These are phyloP conservation scores for Afroboletus lepidellus DNA, from an alignment of 1,284 basidiomycete species.

Conservation along the genomic window DNA sequence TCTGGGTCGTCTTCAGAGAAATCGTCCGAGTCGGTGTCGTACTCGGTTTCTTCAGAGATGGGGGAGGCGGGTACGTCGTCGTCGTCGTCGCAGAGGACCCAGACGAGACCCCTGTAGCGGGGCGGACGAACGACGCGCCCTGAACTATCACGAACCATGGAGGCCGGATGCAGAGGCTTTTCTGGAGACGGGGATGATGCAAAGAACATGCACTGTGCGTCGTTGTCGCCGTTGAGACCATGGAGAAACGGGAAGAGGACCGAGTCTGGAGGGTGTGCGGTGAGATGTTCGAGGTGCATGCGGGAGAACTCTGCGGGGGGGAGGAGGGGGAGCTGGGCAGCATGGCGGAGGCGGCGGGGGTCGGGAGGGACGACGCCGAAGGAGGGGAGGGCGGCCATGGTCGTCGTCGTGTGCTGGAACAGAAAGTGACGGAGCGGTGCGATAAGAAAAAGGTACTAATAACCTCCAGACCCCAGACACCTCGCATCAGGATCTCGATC, in stretches of 20 bases:
- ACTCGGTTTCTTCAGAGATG: slow-evolving; percentile 34
- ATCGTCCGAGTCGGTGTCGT: slow-evolving; percentile 36
- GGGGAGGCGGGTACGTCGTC: slow-evolving; percentile 33
- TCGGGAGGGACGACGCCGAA: slow-evolving; percentile 41
- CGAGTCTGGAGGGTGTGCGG: slow-evolving; percentile 69
- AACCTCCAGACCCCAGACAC: slow-evolving; percentile 20
- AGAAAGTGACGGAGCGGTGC: not conserved
- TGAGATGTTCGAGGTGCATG: slow-evolving; percentile 61
- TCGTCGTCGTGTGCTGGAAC: slow-evolving; percentile 7
- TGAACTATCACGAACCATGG: slow-evolving; percentile 26
- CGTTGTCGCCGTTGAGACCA: slow-evolving; percentile 77
- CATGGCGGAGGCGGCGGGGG: slow-evolving; percentile 22
- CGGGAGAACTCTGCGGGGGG: slow-evolving; percentile 54
- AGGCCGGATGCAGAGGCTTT: slow-evolving; percentile 16
- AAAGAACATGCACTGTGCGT: slow-evolving; percentile 78
- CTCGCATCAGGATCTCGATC: slow-evolving; percentile 24
- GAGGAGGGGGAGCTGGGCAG: slow-evolving; percentile 37
- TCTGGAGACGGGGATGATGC: slow-evolving; percentile 34
- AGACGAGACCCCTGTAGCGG: slow-evolving; percentile 63
- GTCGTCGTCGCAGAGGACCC: slow-evolving; percentile 73
- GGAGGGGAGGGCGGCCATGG: slow-evolving; percentile 12
- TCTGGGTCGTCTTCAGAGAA: slow-evolving; percentile 36
- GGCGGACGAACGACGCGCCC: slow-evolving; percentile 37
- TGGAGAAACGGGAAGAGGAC: slow-evolving; percentile 83
- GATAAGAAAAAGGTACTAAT: slow-evolving; percentile 28